Base-by-base conservation (phyloP, 345 rosid genomes). In the Pistacia vera region DNA sequence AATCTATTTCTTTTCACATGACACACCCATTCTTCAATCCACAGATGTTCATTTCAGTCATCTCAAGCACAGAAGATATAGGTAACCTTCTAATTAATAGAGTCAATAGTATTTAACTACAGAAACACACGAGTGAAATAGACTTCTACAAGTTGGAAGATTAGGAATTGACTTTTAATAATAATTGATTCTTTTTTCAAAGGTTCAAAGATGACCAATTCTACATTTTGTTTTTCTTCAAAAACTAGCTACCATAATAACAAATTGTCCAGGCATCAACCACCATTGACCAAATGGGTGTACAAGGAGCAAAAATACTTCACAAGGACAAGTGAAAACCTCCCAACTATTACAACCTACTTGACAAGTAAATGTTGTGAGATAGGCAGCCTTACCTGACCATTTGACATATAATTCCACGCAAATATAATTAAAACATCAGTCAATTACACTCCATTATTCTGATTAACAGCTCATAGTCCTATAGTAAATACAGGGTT, bases 231-330 rank as follows among this genome's bases (percentile, higher is more conserved):
- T 54, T 54, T 54, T 71, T 59, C 63, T 30, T 63, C 72, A 75
- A 51, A 28, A 68, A 3, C 79, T 30, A 76, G 65, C 83, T 62
- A 72, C 58, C 58, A 17, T 57, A 30, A 49, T 59, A 80, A 61
- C 28, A 18, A 41, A 65, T 70, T 60, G 57, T 17, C 51, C 4
- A 16, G 8, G 8, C 36, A 76, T 68, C 80, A 77, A 81, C 83
- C 8, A 68, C 69, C 72, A 13, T 73, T 81, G 83, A 73, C 75
- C 25, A 69, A 68, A 62, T n/a, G 57, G 8, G 55, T 11, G 35
- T 3, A 11, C 35, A 60, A 17, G 49, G 25, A 11, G 51, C 63
- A 49, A 30, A 71, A 58, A 10, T 1, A 4, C 6, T 28, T 59
- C 56, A 3, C 52, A 22, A n/a, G n/a, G n/a, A n/a, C n/a, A n/a